Evolutionary conservation across 1,139 yeast genomes (phyloP), one percentile per base, ranked within the genome.

Genomic region (Kurtzmaniella quercitrusa): DNA sequence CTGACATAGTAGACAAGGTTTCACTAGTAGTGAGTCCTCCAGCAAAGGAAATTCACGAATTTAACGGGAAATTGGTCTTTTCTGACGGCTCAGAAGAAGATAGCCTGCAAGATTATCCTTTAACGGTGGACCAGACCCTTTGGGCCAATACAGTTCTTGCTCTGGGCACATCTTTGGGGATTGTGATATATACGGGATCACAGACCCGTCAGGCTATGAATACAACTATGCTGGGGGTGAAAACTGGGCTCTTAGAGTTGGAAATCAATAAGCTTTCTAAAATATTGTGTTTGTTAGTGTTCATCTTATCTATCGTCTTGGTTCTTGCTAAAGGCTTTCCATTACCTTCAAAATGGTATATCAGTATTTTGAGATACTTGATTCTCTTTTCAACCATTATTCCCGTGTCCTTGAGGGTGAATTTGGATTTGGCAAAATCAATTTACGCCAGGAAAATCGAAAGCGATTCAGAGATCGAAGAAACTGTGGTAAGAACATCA

Each of bases 131-230:
- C 62, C 93, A 93, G 58, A 89, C 98, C 0, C 65, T 94, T 57
- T 94, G 99, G 99, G 98, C 98, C 10, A 94, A 94, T 59, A 93
- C 99, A 0, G 97, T 94, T 0, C 69, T 94, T 29, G 98, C 98
- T 0, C 86, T 96, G 0, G 98, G 98, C 8, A 77, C 89, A 2
- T 94, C 95, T 12, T 70, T 90, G 34, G 98, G 96, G 1, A 81
- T 93, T 55, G 81, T 94, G 17, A 70, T 89, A 2, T 94, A 91
- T 60, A 93, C 98, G 0, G 99, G 99, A 16, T 65, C 69, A 31
- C 98, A 93, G 57, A 94, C 98, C 1, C 80, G 98, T 50, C 98
- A 91, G 64, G 88, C 95, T 41, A 77, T 91, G 83, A 93, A 93
- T 63, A 91, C 98, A 1, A 84, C 96, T 1, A 76, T 77, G 51